Evolutionary conservation across 768 basidiomycete genomes (phyloP), one percentile per base, ranked within the genome.

Genomic region (Suillus fuscotomentosus): DNA sequence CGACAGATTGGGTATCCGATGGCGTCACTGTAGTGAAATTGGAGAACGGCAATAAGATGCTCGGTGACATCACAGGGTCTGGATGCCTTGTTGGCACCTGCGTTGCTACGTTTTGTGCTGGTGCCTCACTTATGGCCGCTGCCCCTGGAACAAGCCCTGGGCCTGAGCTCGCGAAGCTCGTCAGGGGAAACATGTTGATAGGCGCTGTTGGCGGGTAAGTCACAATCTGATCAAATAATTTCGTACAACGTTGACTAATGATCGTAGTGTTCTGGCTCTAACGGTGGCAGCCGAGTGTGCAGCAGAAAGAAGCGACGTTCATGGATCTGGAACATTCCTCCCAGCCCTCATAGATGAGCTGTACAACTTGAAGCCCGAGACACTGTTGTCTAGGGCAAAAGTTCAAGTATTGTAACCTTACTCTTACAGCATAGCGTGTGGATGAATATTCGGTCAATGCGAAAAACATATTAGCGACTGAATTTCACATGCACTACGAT

Each of bases 41-140:
- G 8, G 77, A 80, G 4, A 97, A 97, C 70, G 96, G 96, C 0
- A 81, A 91, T 70, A 76, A 79, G 17, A 77, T 90, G 31, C 84
- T 97, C 9, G 89, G 88, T 0, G 80, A 84, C 61, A 94, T 98
- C 63, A 97, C 96, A 0, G 96, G 95, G 0, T 92, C 92, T 31
- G 95, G 95, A 5, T 98, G 95, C 71, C 87, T 96, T 74, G 79
- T 87, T 27, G 91, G 91, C 34, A 90, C 91, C 11, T 81, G 84
- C 38, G 84, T 97, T 56, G 91, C 94, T 0, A 85, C 89, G 17
- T 95, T 89, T 76, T 92, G 91, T 72, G 94, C 89, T 5, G 89
- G 86, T 2, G 86, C 88, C 71, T 83, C 38, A 73, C 75, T 39
- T 75, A 76, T n/a, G 72, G 77, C 22, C 50, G 11, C 41, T 42